phyloP scores from a whole-genome alignment of 1,284 basidiomycete species.

The Lignosus rhinocerotis region DNA sequence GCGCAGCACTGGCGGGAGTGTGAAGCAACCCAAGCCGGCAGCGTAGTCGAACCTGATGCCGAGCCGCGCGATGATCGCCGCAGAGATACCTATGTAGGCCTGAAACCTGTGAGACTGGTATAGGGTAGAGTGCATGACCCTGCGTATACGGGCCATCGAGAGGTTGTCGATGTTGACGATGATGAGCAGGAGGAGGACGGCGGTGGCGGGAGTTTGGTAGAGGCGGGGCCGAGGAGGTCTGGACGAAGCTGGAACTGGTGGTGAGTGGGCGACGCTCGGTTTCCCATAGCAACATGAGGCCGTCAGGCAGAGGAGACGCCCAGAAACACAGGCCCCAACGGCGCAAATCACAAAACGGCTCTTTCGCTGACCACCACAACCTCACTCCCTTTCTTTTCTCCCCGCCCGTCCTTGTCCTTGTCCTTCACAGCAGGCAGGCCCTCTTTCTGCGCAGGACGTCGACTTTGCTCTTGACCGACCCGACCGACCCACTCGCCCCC shows the following conservation, averaged over 20 bases:
- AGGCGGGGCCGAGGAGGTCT: not conserved
- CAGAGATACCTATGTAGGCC: not conserved
- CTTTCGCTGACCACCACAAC: constrained; percentile 17
- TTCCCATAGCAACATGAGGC: constrained; percentile 6
- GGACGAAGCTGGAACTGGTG: not conserved
- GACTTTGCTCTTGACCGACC: constrained; percentile 26
- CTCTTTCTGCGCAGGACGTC: constrained; percentile 40
- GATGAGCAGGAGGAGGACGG: not conserved
- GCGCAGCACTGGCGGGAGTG: not conserved
- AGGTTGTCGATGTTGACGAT: not conserved
- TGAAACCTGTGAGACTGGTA: not conserved
- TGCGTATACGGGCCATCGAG: too few relatives aligned
- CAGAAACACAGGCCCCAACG: not conserved
- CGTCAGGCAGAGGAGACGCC: constrained; percentile 5
- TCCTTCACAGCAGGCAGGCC: constrained; percentile 52
- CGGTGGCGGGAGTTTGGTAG: not conserved
- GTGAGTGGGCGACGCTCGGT: not conserved
- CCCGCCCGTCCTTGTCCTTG: constrained; percentile 28
- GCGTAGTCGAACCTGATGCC: constrained; percentile 7
- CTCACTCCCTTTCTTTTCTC: constrained; percentile 20
- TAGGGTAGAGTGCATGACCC: not conserved
- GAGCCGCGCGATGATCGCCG: constrained; percentile 15
- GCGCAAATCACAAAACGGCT: constrained; percentile 20
- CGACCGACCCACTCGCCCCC: constrained; percentile 13
- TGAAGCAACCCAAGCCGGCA: not conserved